These are phyloP conservation scores for Lagenidium giganteum DNA, from an alignment of 352 stramenopile species.

Conservation along the genomic window DNA sequence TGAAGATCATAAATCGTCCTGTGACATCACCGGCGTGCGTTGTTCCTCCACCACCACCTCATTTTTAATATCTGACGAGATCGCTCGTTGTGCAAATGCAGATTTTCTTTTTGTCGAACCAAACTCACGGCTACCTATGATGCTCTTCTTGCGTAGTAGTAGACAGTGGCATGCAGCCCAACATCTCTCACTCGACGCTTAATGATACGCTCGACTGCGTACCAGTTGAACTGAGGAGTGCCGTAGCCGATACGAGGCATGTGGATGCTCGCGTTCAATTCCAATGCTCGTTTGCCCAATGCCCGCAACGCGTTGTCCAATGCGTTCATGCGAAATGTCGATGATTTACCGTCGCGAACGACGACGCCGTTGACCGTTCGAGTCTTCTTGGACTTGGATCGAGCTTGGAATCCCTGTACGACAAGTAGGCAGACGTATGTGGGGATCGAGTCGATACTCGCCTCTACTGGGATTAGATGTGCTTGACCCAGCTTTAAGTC, in stretches of 20 bases:
- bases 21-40: too few relatives aligned
- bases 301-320: conserved; percentile 40
- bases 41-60: too few relatives aligned
- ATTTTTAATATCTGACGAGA: too few relatives aligned
- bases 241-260: conserved; percentile 75
- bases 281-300: conserved; percentile 27
- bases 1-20: too few relatives aligned
- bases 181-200: conserved; percentile 52
- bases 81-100: too few relatives aligned
- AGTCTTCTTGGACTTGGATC: conserved; percentile 30
- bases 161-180: conserved; percentile 52
- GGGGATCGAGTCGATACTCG: conserved; percentile 6
- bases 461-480: conserved; percentile 46
- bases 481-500: conserved; percentile 74
- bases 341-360: conserved; percentile 52
- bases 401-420: conserved; percentile 49
- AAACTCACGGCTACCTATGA: too few relatives aligned
- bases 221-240: conserved; percentile 79
- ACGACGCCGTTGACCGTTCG: conserved; percentile 23
- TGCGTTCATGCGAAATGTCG: conserved; percentile 59
- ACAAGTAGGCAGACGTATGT: conserved; percentile 65
- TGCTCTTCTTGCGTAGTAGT: too few relatives aligned
- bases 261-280: conserved; percentile 51
- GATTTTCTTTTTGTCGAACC: too few relatives aligned
- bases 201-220: conserved; percentile 70